A percentile compares a stretch with the other conserved stretches of the same genome.
Conservation (phyloP, 2,329 filamentous ascomycete genomes). For the Aspergillus cejpii region DNA sequence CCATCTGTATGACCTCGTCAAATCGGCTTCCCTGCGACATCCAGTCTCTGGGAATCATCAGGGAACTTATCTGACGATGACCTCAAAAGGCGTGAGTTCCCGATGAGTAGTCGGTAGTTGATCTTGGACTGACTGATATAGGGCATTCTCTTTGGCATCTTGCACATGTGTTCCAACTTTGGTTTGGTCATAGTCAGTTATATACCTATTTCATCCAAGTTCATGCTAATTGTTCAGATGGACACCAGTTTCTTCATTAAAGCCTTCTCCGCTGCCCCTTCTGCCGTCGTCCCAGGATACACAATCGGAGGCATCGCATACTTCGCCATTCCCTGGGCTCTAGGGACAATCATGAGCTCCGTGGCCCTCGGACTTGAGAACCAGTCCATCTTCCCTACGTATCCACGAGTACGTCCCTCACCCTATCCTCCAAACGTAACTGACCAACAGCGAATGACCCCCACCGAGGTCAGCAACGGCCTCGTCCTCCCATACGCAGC, state of each 20-base stretch:
- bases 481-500: slow-evolving; percentile 38
- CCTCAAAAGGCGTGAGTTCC: slow-evolving; percentile 44
- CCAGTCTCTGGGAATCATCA: slow-evolving; percentile 49
- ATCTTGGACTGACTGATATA: slow-evolving; percentile 18
- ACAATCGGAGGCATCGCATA: slow-evolving; percentile 49
- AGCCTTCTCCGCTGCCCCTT: slow-evolving; percentile 45
- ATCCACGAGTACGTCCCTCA: slow-evolving; percentile 36
- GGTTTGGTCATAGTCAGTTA: slow-evolving; percentile 45
- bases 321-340: slow-evolving; percentile 50
- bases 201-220: neutral
- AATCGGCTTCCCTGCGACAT: slow-evolving; percentile 39
- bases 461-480: slow-evolving; percentile 32
- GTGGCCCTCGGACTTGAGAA: slow-evolving; percentile 46
- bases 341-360: slow-evolving; percentile 48
- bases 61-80: slow-evolving; percentile 54
- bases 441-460: slow-evolving; percentile 30
- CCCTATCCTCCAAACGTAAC: neutral
- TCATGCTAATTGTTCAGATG: slow-evolving; percentile 30
- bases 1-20: slow-evolving; percentile 47
- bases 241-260: slow-evolving; percentile 51
- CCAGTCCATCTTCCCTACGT: slow-evolving; percentile 49
- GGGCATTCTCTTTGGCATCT: slow-evolving; percentile 47
- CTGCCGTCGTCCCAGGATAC: slow-evolving; percentile 48
- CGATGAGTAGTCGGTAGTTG: slow-evolving; percentile 2
- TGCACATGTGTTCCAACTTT: slow-evolving; percentile 47